Conservation (phyloP, 768 basidiomycete genomes). For the Psilocybe cubensis region DNA sequence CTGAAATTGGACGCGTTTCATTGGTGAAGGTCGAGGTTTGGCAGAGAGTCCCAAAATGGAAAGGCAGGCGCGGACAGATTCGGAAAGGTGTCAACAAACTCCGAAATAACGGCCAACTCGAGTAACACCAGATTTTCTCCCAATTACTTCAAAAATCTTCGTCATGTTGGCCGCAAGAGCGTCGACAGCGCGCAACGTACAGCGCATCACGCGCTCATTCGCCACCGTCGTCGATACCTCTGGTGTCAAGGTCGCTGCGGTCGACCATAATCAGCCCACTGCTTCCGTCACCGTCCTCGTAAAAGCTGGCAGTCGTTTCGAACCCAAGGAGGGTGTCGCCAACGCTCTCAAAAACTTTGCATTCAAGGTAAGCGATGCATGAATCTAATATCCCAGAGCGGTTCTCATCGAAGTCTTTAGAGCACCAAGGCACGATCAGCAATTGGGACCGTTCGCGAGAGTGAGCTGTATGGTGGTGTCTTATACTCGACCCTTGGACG, state of each 20-base stretch:
- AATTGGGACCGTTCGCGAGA: conserved; percentile 88
- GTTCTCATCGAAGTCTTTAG: conserved; percentile 41
- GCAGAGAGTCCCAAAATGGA: conserved; percentile 15
- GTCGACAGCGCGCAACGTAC: conserved; percentile 56
- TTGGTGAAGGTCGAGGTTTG: background rate
- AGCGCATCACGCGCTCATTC: conserved; percentile 71
- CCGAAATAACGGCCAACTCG: conserved; percentile 25
- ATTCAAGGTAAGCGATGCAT: conserved; percentile 79
- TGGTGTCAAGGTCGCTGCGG: conserved; percentile 84
- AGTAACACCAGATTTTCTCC: conserved; percentile 26
- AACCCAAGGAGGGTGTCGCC: conserved; percentile 88
- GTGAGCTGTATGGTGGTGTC: conserved; percentile 92
- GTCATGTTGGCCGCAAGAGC: conserved; percentile 64
- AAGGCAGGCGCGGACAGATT: conserved; percentile 23
- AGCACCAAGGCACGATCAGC: conserved; percentile 86
- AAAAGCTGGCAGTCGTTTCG: conserved; percentile 91
- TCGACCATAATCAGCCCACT: conserved; percentile 84
- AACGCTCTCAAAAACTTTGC: conserved; percentile 98
- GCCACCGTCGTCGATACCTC: conserved; percentile 82
- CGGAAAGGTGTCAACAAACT: conserved; percentile 29
- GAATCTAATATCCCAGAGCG: background rate
- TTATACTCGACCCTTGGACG: conserved; percentile 83
- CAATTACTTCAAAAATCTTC: conserved; percentile 35
- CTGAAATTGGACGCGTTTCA: background rate
- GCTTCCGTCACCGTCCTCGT: conserved; percentile 87